Percentiles rank a stretch among this genome's conserved stretches.
Conservation (phyloP, 2,329 filamentous ascomycete genomes). For the Thielaviopsis ethacetica region DNA sequence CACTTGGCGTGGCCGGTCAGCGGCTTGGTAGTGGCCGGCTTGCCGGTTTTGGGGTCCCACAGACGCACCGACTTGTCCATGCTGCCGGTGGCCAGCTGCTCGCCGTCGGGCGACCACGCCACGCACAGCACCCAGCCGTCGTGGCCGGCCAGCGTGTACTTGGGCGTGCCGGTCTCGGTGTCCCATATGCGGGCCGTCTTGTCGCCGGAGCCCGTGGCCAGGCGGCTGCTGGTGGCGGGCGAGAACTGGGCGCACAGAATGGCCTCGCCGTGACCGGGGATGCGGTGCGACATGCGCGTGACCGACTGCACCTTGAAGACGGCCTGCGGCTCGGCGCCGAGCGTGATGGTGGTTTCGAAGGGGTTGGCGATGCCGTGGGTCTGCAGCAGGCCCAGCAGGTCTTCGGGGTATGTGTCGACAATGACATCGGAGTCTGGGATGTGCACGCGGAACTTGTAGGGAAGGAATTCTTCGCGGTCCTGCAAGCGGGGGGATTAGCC, state of each 20-base stretch:
- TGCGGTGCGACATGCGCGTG: slow-evolving; percentile 73
- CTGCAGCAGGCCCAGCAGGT: slow-evolving; percentile 36
- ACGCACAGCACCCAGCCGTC: slow-evolving; percentile 81
- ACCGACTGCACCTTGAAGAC: slow-evolving; percentile 89
- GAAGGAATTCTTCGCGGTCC: slow-evolving; percentile 42
- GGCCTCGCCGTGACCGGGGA: slow-evolving; percentile 80
- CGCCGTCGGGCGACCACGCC: slow-evolving; percentile 71
- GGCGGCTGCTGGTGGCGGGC: slow-evolving; percentile 54
- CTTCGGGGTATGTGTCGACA: slow-evolving; percentile 38
- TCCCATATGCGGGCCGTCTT: slow-evolving; percentile 89
- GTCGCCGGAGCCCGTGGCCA: slow-evolving; percentile 84
- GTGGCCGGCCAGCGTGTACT: slow-evolving; percentile 74
- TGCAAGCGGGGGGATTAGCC: slow-evolving; percentile 14
- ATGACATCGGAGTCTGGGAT: slow-evolving; percentile 36
- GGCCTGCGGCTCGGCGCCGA: slow-evolving; percentile 62
- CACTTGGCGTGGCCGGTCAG: slow-evolving; percentile 81
- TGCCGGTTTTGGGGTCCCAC: slow-evolving; percentile 75
- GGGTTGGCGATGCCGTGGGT: slow-evolving; percentile 41
- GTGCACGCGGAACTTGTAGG: slow-evolving; percentile 44
- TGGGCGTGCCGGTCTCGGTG: slow-evolving; percentile 78
- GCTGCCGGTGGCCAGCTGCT: slow-evolving; percentile 69
- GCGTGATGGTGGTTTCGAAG: slow-evolving; percentile 37
- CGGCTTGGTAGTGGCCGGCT: slow-evolving; percentile 46
- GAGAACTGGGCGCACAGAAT: slow-evolving; percentile 81
- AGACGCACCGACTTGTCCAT: slow-evolving; percentile 87